Percentiles rank a stretch among this genome's conserved stretches.
Conservation (phyloP, 2,329 filamentous ascomycete genomes). For the Cercospora zeina region DNA sequence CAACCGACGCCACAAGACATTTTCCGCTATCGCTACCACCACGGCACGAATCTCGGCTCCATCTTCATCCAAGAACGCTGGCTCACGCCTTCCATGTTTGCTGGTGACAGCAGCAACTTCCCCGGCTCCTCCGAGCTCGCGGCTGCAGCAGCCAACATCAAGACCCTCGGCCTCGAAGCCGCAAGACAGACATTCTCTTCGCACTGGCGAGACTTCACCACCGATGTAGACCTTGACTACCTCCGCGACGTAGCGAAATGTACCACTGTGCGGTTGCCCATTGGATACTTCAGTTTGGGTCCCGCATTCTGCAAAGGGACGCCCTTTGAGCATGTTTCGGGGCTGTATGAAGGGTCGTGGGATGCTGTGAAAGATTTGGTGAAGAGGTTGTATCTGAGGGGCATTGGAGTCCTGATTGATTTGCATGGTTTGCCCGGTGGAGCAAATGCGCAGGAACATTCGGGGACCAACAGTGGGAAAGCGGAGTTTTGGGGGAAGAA, state of each 20-base stretch:
- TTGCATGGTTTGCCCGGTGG: conserved; percentile 61
- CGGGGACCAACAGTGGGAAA: conserved; percentile 55
- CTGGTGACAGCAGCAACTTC: conserved; percentile 41
- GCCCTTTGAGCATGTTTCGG: conserved; percentile 52
- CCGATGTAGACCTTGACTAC: conserved; percentile 56
- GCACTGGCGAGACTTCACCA: conserved; percentile 55
- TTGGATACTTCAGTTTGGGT: conserved; percentile 61
- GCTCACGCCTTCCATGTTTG: conserved; percentile 56
- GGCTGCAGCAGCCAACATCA: conserved; percentile 52
- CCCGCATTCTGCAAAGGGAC: conserved; percentile 53
- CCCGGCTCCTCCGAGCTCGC: conserved; percentile 53
- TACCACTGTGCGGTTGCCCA: conserved; percentile 60
- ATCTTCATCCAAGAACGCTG: conserved; percentile 63
- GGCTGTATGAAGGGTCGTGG: conserved; percentile 59
- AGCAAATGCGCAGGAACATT: conserved; percentile 58
- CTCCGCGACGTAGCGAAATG: conserved; percentile 55
- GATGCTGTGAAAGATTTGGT: conserved; percentile 51
- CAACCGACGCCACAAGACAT: conserved; percentile 46
- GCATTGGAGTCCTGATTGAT: conserved; percentile 60
- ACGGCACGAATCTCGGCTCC: conserved; percentile 60
- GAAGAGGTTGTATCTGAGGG: conserved; percentile 47
- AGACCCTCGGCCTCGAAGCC: conserved; percentile 50
- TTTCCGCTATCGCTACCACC: conserved; percentile 59
- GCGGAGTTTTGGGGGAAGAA: conserved; percentile 55
- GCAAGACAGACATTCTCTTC: conserved; percentile 55